These are phyloP conservation scores for Macadamia tetraphylla DNA, from an alignment of 164 flowering plant genomes.

Conservation along the genomic window DNA sequence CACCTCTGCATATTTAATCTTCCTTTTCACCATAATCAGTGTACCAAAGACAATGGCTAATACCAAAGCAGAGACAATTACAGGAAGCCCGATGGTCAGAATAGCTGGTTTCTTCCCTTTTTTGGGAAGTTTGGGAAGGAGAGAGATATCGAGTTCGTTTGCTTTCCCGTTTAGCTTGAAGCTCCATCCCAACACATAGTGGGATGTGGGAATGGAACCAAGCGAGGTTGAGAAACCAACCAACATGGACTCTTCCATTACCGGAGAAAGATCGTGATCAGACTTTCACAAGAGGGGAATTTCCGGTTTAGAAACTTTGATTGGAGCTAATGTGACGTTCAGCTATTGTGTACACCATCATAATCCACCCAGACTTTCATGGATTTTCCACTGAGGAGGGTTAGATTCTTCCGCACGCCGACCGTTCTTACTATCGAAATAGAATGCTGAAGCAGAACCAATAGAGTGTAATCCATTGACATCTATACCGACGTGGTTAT, in stretches of 20 bases:
- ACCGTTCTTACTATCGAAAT: conserved; percentile 8
- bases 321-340: background rate
- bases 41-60: no score
- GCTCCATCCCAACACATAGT: conserved; percentile 9
- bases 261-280: background rate
- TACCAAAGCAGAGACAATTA: no score
- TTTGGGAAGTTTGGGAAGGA: no score
- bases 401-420: conserved; percentile 7
- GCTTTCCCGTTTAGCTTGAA: conserved; percentile 2
- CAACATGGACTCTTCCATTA: background rate
- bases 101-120: no score
- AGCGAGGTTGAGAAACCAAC: no score
- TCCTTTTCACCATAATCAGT: no score
- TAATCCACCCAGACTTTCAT: no score
- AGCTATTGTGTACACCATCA: no score
- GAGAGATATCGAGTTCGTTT: no score
- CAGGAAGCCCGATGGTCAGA: no score
- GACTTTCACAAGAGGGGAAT: background rate
- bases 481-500: conserved; percentile 32
- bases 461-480: conserved; percentile 22
- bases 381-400: conserved; percentile 14
- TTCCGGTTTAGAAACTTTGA: conserved; percentile 21
- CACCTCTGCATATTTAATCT: conserved; percentile 1
- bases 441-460: conserved; percentile 14
- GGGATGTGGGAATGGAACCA: no score